A percentile compares a stretch with the other conserved stretches of the same genome.
phyloP scores from a whole-genome alignment of 2,329 filamentous ascomycete genomes.

The Fusarium duplospermum region DNA sequence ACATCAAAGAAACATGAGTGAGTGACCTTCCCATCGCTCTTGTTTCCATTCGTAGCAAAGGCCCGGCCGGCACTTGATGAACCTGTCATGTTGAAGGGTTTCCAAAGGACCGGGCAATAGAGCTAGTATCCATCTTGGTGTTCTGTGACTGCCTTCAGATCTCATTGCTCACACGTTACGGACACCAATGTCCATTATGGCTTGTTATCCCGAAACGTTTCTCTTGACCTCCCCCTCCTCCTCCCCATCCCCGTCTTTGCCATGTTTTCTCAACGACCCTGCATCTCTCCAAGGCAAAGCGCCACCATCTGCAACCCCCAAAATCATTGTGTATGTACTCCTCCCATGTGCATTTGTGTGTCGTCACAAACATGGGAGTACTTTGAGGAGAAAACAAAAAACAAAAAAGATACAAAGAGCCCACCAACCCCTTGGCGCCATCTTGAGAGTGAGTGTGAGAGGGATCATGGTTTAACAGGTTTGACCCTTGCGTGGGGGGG shows the following conservation, averaged over 20 bases:
- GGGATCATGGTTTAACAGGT: not conserved
- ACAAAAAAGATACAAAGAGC: not conserved
- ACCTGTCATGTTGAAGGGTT: not conserved
- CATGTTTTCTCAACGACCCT: not conserved
- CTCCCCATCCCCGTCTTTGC: not conserved
- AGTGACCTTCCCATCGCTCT: not conserved
- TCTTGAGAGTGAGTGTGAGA: not conserved
- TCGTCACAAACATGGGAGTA: not conserved
- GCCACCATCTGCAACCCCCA: not conserved
- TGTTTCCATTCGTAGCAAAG: not conserved
- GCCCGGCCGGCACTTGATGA: not conserved
- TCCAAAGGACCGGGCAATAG: not conserved
- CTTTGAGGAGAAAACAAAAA: not conserved
- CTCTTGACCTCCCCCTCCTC: not conserved
- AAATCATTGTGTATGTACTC: not conserved
- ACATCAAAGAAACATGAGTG: not conserved
- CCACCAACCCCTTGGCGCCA: not conserved
- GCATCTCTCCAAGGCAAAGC: not conserved
- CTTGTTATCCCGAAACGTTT: not conserved
- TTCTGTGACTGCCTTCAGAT: not conserved
- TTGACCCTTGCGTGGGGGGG: not conserved
- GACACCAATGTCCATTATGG: not conserved
- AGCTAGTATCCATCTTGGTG: not conserved
- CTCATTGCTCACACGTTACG: not conserved
- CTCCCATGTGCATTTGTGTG: not conserved